Percentiles rank a stretch among this genome's conserved stretches.
These are phyloP conservation scores for Termitomyces sp. DNA, from an alignment of 768 basidiomycete species.

Conservation along the genomic window DNA sequence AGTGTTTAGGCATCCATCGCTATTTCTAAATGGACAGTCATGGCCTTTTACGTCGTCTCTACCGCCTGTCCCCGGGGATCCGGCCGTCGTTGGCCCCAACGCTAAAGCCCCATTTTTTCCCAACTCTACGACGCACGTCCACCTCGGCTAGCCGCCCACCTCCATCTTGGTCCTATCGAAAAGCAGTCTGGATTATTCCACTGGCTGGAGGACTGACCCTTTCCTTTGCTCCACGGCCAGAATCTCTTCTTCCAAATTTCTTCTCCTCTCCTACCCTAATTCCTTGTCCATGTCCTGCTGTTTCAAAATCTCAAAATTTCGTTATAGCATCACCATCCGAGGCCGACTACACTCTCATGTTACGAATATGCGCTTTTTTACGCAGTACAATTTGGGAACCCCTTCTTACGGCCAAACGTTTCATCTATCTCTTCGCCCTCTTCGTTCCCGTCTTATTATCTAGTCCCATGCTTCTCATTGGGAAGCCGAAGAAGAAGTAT, in stretches of 20 bases:
- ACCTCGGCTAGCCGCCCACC: constrained; percentile 23
- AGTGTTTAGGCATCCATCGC: not conserved
- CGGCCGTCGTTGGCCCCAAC: constrained; percentile 19
- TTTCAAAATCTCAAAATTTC: constrained; percentile 17
- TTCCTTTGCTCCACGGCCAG: constrained; percentile 41
- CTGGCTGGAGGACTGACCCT: constrained; percentile 52
- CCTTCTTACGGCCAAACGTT: constrained; percentile 75
- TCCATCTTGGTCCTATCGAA: constrained; percentile 20
- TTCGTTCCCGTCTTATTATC: constrained; percentile 87
- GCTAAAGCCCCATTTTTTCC: not conserved
- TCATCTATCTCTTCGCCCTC: constrained; percentile 75
- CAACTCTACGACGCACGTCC: constrained; percentile 10
- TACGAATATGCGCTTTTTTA: constrained; percentile 44
- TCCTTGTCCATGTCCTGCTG: constrained; percentile 29
- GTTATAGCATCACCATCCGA: constrained; percentile 71
- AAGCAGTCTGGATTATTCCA: constrained; percentile 53
- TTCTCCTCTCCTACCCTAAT: constrained; percentile 48
- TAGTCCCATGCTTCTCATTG: constrained; percentile 80
- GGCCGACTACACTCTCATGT: constrained; percentile 41
- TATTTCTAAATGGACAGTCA: constrained; percentile 4
- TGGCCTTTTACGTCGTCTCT: constrained; percentile 14
- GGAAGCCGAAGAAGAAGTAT: constrained; percentile 46
- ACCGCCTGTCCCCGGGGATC: constrained; percentile 21
- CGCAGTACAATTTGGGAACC: constrained; percentile 76
- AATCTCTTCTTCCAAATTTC: constrained; percentile 40